Evolutionary conservation across 495 filamentous ascomycete species (phyloP).

Genomic region (Podospora pseudoanserina): DNA sequence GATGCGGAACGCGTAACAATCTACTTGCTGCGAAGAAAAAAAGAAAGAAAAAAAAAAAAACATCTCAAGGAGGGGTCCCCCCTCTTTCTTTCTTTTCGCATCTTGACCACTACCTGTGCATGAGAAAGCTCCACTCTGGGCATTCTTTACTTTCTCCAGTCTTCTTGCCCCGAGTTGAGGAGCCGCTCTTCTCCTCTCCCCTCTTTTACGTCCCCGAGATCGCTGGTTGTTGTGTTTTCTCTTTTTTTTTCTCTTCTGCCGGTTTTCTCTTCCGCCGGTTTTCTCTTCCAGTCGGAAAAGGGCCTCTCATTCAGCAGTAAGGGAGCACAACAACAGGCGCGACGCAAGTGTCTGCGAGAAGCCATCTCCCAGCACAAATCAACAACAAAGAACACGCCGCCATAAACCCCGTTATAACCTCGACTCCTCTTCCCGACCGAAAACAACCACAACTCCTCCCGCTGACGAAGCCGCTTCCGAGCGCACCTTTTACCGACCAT

Average conservation of each 20-base stretch:
- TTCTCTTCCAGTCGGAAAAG: too few species aligned
- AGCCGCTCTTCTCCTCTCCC: conserved; percentile 2
- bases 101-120: not conserved
- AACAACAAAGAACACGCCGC: not conserved
- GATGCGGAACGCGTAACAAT: not conserved
- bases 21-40: not conserved
- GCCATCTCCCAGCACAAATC: not conserved
- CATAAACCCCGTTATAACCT: not conserved
- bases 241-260: not conserved
- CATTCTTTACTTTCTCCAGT: conserved; percentile 1
- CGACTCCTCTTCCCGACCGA: not conserved
- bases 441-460: not conserved
- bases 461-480: not conserved
- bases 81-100: not conserved
- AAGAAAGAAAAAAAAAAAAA: not conserved
- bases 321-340: too few species aligned
- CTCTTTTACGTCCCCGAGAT: not conserved
- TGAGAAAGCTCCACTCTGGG: not conserved
- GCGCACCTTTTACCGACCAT: conserved; percentile 35
- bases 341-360: too few species aligned
- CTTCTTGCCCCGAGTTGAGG: not conserved
- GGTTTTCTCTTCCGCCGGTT: too few species aligned
- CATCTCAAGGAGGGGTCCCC: not conserved
- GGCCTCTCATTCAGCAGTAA: too few species aligned
- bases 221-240: not conserved